Evolutionary conservation across 2,329 filamentous ascomycete genomes (phyloP).

Genomic region (Chrysoporthe puriensis): DNA sequence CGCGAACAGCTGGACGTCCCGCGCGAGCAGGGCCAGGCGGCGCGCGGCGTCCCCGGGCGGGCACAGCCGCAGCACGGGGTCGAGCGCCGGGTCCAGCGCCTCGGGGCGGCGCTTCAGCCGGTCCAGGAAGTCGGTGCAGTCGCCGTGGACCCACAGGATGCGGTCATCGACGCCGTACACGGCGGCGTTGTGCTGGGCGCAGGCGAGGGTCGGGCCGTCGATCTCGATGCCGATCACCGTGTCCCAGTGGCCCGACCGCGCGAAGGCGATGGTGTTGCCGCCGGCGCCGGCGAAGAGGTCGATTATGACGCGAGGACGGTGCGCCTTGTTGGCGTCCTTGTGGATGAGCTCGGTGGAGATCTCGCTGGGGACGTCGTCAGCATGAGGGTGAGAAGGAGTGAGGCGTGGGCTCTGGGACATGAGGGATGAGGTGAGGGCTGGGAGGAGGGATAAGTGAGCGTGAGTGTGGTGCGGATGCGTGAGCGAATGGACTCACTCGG

Average conservation of each 20-base stretch:
- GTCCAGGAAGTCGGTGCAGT: conserved; percentile 79
- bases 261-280: conserved; percentile 95
- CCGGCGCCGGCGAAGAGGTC: conserved; percentile 92
- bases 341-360: conserved; percentile 74
- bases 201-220: conserved; percentile 77
- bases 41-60: conserved; percentile 33
- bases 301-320: conserved; percentile 58
- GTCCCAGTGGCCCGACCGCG: conserved; percentile 76
- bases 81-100: conserved; percentile 14
- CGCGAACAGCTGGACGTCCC: conserved; percentile 54
- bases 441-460: not conserved
- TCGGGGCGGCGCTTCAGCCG: conserved; percentile 37
- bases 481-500: conserved; percentile 61
- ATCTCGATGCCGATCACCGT: conserved; percentile 89
- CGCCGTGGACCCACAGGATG: conserved; percentile 85
- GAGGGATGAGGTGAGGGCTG: not conserved
- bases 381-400: not conserved
- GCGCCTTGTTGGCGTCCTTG: conserved; percentile 49
- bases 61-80: conserved; percentile 25
- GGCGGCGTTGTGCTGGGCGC: conserved; percentile 88
- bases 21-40: conserved; percentile 27
- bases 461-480: not conserved
- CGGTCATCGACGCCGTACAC: conserved; percentile 77
- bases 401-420: not conserved
- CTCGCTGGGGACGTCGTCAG: conserved; percentile 51